Evolutionary conservation across 2,329 filamentous ascomycete genomes (phyloP), one percentile per base, ranked within the genome.

Genomic region (Cylindrodendrum hubeiense): DNA sequence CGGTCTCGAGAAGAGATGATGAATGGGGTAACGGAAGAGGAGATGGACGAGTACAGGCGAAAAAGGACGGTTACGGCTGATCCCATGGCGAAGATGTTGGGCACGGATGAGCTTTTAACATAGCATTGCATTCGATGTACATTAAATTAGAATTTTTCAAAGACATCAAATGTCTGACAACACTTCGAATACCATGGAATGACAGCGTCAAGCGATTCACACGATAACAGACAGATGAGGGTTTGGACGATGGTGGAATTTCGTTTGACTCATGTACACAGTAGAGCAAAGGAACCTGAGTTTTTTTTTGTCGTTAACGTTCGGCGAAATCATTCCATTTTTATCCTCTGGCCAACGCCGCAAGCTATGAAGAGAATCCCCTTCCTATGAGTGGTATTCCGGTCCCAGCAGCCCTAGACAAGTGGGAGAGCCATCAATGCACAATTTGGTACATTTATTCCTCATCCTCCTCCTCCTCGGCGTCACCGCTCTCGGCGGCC

Each of bases 381-480:
- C 73, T 77, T 79, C 77, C 78, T 78, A 77, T 78, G 72, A 73
- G 73, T 77, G 75, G 76, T 77, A 77, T 78, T 71, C 75, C 75
- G 71, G 71, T 72, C 72, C 75, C 73, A 75, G 71, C 68, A 70
- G 66, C 66, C 72, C 69, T 61, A 72, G 66, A 74, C 69, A 71
- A 66, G 62, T 68, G 72, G 68, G 73, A 78, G 72, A 75, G 72
- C 68, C 70, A 68, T 78, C 60, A 71, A 70, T 68, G 72, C 70
- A 73, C 74, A 72, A 70, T 71, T 66, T 71, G 41, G 76, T 77
- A 75, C 76, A 79, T 87, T 81, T 89, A 88, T 82, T 89, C 86
- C 77, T 97, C 94, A 78, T 97, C 94, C 82, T 97, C 95, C 79
- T 93, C 95, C 77, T 91, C 94, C 75, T 89, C 95, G 93, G 87